These are phyloP conservation scores for Ganoderma sinense DNA, from an alignment of 1,284 basidiomycete species.

Conservation along the genomic window DNA sequence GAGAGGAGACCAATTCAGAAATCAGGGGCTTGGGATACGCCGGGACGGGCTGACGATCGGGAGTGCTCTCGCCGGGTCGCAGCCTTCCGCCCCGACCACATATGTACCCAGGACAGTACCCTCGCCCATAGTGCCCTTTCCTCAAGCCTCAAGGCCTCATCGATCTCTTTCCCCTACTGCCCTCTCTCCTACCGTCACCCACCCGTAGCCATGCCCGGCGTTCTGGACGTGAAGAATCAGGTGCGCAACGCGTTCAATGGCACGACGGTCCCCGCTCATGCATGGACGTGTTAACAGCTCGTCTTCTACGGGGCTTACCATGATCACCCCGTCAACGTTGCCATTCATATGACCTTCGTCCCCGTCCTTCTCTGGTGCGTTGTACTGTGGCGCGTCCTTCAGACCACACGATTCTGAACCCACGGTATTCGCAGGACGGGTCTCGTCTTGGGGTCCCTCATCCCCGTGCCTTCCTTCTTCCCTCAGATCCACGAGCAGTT, in stretches of 20 bases:
- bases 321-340: slow-evolving; percentile 78
- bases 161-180: slow-evolving; percentile 22
- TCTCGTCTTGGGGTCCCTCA: slow-evolving; percentile 59
- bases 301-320: slow-evolving; percentile 92
- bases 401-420: not conserved
- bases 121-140: not conserved
- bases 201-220: slow-evolving; percentile 29
- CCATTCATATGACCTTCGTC: slow-evolving; percentile 85
- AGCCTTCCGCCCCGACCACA: not conserved
- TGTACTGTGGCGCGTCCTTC: not conserved
- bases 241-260: slow-evolving; percentile 40
- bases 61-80: slow-evolving; percentile 2
- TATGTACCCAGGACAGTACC: slow-evolving; percentile 1
- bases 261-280: not conserved
- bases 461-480: slow-evolving; percentile 64
- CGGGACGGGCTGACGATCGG: not conserved
- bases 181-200: slow-evolving; percentile 41
- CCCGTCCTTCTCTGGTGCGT: slow-evolving; percentile 83
- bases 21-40: not conserved
- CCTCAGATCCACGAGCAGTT: slow-evolving; percentile 59
- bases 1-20: too few species aligned
- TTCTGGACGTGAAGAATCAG: slow-evolving; percentile 68
- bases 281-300: slow-evolving; percentile 54
- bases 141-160: not conserved
- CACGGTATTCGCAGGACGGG: slow-evolving; percentile 58